Conservation (phyloP, 371 early-diverging fungal species). For the Lichtheimia ornata region DNA sequence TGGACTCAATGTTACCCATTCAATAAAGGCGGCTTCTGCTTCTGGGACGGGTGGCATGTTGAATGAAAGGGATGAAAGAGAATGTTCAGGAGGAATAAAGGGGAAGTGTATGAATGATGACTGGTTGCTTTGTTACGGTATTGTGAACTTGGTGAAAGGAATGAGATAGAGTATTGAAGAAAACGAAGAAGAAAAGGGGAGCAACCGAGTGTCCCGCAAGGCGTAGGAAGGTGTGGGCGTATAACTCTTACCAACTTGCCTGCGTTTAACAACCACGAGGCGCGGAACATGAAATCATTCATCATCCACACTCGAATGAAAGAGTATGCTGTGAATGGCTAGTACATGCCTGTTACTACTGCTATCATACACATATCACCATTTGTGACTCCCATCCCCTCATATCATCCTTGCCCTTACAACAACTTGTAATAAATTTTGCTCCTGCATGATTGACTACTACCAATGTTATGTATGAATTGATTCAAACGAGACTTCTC, state of each 20-base stretch:
- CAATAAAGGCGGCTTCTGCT: conserved; percentile 17
- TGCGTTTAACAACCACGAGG: conserved; percentile 1
- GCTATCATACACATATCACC: too few species aligned
- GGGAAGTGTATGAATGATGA: neutral
- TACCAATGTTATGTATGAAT: too few species aligned
- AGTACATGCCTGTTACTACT: too few species aligned
- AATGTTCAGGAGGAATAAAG: neutral
- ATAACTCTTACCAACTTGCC: neutral
- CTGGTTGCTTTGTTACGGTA: neutral
- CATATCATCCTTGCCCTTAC: too few species aligned
- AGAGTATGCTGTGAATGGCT: too few species aligned
- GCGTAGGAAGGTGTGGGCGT: neutral
- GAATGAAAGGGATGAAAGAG: neutral
- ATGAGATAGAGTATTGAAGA: neutral
- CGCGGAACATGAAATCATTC: neutral
- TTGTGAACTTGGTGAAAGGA: neutral
- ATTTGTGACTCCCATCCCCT: too few species aligned
- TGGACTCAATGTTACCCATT: conserved; percentile 12
- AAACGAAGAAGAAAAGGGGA: neutral
- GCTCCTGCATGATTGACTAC: too few species aligned
- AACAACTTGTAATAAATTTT: too few species aligned
- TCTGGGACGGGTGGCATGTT: conserved; percentile 6
- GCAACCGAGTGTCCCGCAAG: neutral
- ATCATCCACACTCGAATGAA: neutral
- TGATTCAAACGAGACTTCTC: too few species aligned